These are phyloP conservation scores for Hypoxylon subgilvum DNA, from an alignment of 495 filamentous ascomycete species.

Conservation along the genomic window DNA sequence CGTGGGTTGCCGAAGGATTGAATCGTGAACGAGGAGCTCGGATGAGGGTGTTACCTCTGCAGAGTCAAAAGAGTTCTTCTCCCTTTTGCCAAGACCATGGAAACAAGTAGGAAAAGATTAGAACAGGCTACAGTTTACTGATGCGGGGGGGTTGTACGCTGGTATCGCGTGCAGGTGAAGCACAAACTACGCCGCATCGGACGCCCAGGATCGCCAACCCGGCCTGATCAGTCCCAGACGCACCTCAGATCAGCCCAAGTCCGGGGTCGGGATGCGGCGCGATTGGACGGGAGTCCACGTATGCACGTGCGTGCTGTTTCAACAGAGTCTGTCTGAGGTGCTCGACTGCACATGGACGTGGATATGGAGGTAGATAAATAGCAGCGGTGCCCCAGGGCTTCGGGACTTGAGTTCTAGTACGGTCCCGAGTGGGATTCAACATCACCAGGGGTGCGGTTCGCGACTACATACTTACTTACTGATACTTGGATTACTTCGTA, in stretches of 20 bases:
- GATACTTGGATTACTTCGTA: too few species aligned
- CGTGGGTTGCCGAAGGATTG: too few species aligned
- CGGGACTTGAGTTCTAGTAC: constrained; percentile 1
- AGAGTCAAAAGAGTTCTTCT: too few species aligned
- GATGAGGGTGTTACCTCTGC: too few species aligned
- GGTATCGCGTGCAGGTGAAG: neutral
- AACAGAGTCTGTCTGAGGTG: neutral
- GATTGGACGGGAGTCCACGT: constrained; percentile 3
- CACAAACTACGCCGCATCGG: constrained; percentile 1
- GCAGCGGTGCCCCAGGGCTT: neutral
- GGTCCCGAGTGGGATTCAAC: neutral
- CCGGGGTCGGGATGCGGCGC: neutral
- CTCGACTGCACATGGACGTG: too few species aligned
- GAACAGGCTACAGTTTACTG: too few species aligned
- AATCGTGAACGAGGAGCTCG: too few species aligned
- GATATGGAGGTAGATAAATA: too few species aligned
- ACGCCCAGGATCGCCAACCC: constrained; percentile 9
- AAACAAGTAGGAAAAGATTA: too few species aligned
- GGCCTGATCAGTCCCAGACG: constrained; percentile 1
- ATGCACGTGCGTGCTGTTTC: constrained; percentile 1
- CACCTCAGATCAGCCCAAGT: neutral
- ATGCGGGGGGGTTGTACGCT: neutral
- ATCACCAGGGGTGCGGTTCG: neutral
- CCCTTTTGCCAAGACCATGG: too few species aligned
- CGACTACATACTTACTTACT: too few species aligned